Conservation (phyloP, 1,139 yeast genomes). For the Fermentozyma sake region DNA sequence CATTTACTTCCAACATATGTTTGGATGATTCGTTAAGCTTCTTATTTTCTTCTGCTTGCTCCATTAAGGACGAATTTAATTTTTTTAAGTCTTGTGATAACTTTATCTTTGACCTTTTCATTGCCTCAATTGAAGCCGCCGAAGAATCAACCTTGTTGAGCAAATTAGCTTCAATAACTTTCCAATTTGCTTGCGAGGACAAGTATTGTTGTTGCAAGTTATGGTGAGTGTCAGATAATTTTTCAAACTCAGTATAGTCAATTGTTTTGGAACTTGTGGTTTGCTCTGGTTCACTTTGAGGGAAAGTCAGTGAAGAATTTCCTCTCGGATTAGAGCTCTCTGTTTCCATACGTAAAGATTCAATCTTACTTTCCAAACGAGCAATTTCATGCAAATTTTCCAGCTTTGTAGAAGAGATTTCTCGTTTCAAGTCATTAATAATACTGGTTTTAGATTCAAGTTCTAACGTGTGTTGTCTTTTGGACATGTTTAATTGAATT, state of each 20-base stretch:
- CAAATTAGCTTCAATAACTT: slow-evolving; percentile 52
- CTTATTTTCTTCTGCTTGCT: slow-evolving; percentile 21
- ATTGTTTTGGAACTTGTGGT: slow-evolving; percentile 11
- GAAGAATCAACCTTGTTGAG: slow-evolving; percentile 43
- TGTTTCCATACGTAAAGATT: slow-evolving; percentile 29
- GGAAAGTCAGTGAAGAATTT: background rate
- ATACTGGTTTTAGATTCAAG: slow-evolving; percentile 24
- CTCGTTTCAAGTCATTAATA: slow-evolving; percentile 24
- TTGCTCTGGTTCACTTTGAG: slow-evolving; percentile 8
- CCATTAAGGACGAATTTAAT: slow-evolving; percentile 14
- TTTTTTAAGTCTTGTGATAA: slow-evolving; percentile 26
- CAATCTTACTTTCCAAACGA: slow-evolving; percentile 48
- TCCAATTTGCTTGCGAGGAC: slow-evolving; percentile 66
- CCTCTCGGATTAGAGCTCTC: slow-evolving; percentile 13
- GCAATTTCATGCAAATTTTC: slow-evolving; percentile 44
- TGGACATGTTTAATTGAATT: slow-evolving; percentile 36
- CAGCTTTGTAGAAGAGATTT: slow-evolving; percentile 23
- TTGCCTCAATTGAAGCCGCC: slow-evolving; percentile 31
- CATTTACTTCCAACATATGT: slow-evolving; percentile 12
- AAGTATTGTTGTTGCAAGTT: slow-evolving; percentile 62
- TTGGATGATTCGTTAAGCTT: slow-evolving; percentile 12
- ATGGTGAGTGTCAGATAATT: slow-evolving; percentile 40
- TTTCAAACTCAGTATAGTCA: slow-evolving; percentile 35
- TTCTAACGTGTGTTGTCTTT: slow-evolving; percentile 35
- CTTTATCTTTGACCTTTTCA: slow-evolving; percentile 30